Evolutionary conservation across 202 grass and related monocot genomes (phyloP), one percentile per base, ranked within the genome.

Genomic region (Cymbopogon flexuosus): DNA sequence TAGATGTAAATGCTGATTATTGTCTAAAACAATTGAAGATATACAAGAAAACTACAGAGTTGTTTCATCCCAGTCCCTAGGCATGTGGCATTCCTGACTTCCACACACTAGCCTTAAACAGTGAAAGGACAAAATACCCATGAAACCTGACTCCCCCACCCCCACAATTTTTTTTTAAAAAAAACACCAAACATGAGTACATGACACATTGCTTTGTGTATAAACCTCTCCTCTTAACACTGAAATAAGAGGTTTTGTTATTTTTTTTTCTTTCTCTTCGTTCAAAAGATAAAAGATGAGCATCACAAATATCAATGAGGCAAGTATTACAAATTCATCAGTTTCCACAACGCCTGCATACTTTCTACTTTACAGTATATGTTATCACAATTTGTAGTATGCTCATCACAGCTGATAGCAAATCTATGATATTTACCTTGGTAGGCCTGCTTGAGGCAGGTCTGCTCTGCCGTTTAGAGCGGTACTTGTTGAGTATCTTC

Each of bases 401-500:
- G 5, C 16, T 37, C 52, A 10, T 12, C 6, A 14, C 19, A 58
- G 60, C 46, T 16, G 31, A 52, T 77, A 66, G 27, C 47, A 43
- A 82, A 16, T 33, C 22, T 21, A 57, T 70, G 45, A 30, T 79
- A 79, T 81, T 87, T 91, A 93, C 90, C 94, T 93, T 91, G 39
- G 80, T 62, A 71, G 85, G 91, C 61, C 83, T 91, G 46, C 71
- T 83, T 1, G 79, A 62, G 54, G 72, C 65, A 35, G 82, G 80
- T 63, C 91, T 93, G 80, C 84, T 91, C 63, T 85, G 85, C 24
- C 89, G 66, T 64, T 97, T 93, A 2, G 82, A 88, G 68, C 91
- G 79, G 79, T 93, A 93, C 52, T 90, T 97, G 61, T 70, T 22
- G 65, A 97, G 84, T 79, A 92, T 88, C 54, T 89, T 93, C 82